Conservation (phyloP, 2,329 filamentous ascomycete species). For the Akanthomyces dipterigenus region DNA sequence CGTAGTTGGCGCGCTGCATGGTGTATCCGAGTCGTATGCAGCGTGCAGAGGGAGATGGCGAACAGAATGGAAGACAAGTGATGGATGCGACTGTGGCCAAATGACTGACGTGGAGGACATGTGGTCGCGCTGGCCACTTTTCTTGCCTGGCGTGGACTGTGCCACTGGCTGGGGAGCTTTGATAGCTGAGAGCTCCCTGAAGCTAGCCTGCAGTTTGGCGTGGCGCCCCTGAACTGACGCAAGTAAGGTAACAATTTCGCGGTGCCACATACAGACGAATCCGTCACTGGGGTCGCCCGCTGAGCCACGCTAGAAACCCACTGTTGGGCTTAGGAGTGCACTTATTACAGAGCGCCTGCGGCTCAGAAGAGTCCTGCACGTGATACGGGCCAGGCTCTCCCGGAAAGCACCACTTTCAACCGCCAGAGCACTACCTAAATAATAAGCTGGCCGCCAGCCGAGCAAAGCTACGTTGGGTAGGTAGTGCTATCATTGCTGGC, state of each 20-base stretch:
- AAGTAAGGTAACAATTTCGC: background rate
- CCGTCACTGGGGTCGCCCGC: background rate
- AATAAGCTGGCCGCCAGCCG: background rate
- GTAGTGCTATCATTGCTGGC: background rate
- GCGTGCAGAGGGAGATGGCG: conserved; percentile 5
- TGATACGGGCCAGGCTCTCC: conserved; percentile 8
- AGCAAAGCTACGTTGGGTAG: background rate
- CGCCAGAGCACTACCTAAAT: background rate
- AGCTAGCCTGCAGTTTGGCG: background rate
- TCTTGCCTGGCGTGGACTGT: background rate
- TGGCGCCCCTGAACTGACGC: background rate
- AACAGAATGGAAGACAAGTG: background rate
- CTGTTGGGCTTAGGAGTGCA: background rate
- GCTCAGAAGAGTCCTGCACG: background rate
- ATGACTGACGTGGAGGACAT: conserved; percentile 2
- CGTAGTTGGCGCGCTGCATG: conserved; percentile 85
- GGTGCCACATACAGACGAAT: background rate
- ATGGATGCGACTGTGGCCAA: background rate
- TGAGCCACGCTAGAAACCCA: background rate
- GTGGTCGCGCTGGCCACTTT: conserved; percentile 9
- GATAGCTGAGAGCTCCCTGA: background rate
- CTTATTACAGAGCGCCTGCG: background rate
- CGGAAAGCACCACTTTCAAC: conserved; percentile 2
- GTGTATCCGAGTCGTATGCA: conserved; percentile 21
- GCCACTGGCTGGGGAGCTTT: background rate